phyloP scores from a whole-genome alignment of 2,329 filamentous ascomycete species.

The Exophiala bonariae region DNA sequence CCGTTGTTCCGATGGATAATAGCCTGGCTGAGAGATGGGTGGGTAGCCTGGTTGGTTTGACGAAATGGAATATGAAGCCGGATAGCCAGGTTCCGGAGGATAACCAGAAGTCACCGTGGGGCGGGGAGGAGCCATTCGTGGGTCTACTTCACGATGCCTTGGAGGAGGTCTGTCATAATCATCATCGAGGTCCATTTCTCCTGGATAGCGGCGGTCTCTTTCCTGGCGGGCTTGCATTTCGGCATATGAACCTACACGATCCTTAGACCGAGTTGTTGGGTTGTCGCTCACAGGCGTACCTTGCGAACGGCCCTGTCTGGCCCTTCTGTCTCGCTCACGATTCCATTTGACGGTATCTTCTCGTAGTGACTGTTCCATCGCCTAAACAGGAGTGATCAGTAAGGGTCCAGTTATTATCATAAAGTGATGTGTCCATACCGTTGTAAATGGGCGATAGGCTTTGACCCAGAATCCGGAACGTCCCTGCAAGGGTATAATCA shows the following conservation, averaged over 20 bases:
- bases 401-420: too few relatives aligned
- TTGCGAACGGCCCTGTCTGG: conserved; percentile 18
- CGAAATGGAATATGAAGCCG: conserved; percentile 23
- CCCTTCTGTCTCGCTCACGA: conserved; percentile 22
- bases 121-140: conserved; percentile 14
- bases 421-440: conserved; percentile 54
- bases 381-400: conserved; percentile 36
- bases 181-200: conserved; percentile 25
- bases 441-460: conserved; percentile 75
- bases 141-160: conserved; percentile 19
- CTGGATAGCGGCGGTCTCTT: conserved; percentile 16
- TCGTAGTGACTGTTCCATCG: conserved; percentile 50
- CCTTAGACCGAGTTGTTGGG: conserved; percentile 21
- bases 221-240: conserved; percentile 23
- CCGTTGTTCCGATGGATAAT: conserved; percentile 21
- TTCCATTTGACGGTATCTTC: conserved; percentile 55
- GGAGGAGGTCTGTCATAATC: conserved; percentile 19
- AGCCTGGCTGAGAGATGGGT: conserved; percentile 16
- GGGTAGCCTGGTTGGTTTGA: conserved; percentile 17
- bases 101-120: conserved; percentile 17
- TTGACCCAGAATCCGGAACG: conserved; percentile 75
- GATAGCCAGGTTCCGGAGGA: conserved; percentile 21
- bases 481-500: conserved; percentile 50
- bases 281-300: conserved; percentile 21
- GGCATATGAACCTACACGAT: conserved; percentile 25